phyloP scores from a whole-genome alignment of 2,329 filamentous ascomycete genomes.

The Xylaria sp. region DNA sequence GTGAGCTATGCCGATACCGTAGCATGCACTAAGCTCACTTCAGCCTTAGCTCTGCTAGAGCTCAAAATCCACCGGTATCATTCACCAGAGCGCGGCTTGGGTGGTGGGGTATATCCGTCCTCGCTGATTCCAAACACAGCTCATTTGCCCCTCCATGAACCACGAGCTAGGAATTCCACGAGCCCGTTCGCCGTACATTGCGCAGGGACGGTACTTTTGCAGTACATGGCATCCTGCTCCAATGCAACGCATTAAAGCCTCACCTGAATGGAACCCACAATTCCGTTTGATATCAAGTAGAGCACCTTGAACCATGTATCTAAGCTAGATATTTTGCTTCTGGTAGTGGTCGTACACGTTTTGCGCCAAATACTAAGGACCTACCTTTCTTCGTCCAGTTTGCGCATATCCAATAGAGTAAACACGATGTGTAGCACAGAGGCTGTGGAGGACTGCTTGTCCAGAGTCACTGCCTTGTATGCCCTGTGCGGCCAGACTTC shows the following conservation, averaged over 20 bases:
- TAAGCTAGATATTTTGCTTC: neutral
- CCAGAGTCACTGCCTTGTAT: neutral
- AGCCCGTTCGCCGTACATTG: conserved; percentile 22
- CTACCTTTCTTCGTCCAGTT: neutral
- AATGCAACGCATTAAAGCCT: neutral
- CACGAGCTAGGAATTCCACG: conserved; percentile 2
- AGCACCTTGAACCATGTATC: neutral
- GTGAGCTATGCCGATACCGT: conserved; percentile 26
- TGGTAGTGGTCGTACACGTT: neutral
- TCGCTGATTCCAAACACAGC: conserved; percentile 15
- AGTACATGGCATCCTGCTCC: conserved; percentile 25
- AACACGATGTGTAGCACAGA: neutral
- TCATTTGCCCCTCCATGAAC: conserved; percentile 27
- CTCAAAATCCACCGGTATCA: conserved; percentile 10
- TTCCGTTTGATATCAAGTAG: conserved; percentile 14
- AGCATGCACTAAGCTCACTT: conserved; percentile 18
- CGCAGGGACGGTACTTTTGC: conserved; percentile 29
- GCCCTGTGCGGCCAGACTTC: conserved; percentile 28
- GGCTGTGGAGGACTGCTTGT: neutral
- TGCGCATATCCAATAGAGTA: neutral
- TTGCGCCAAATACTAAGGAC: neutral
- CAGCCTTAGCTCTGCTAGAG: conserved; percentile 16
- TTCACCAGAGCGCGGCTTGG: conserved; percentile 17
- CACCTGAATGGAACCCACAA: neutral
- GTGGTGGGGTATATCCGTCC: conserved; percentile 34